phyloP scores from a whole-genome alignment of 1,139 yeast genomes.

The Casaregolazyma lundiana region DNA sequence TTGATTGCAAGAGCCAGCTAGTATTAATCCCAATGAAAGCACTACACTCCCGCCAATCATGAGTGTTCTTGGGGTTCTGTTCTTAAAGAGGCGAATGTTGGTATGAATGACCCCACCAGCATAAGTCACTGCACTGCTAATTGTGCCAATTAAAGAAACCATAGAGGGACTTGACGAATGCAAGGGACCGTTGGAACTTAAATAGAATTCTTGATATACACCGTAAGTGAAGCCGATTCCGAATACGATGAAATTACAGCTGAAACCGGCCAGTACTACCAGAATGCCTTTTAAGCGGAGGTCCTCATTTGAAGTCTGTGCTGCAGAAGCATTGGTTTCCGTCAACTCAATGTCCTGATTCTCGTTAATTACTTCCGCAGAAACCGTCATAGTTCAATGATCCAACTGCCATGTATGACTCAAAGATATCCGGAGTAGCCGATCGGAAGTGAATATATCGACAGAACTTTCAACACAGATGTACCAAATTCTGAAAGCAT shows the following conservation, averaged over 20 bases:
- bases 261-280: slow-evolving; percentile 18
- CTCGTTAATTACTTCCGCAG: neutral
- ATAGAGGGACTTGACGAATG: slow-evolving; percentile 14
- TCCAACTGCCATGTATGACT: neutral
- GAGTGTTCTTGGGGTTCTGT: slow-evolving; percentile 1
- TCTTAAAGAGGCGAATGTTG: slow-evolving; percentile 13
- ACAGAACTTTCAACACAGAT: too few species aligned
- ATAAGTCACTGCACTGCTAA: slow-evolving; percentile 21
- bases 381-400: neutral
- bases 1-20: slow-evolving; percentile 17
- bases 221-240: slow-evolving; percentile 25
- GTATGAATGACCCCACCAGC: slow-evolving; percentile 10
- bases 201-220: slow-evolving; percentile 24
- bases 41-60: slow-evolving; percentile 18
- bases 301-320: too few species aligned
- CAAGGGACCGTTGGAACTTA: slow-evolving; percentile 20
- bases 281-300: neutral
- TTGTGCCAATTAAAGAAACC: slow-evolving; percentile 22
- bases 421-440: too few species aligned
- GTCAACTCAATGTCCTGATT: too few species aligned
- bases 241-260: slow-evolving; percentile 21
- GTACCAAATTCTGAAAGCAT: too few species aligned
- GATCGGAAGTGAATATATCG: too few species aligned
- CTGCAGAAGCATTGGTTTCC: too few species aligned
- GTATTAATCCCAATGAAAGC: slow-evolving; percentile 19